Percentiles rank a stretch among this genome's conserved stretches.
Evolutionary conservation across 768 basidiomycete species (phyloP).

Genomic region (Tricholoma furcatifolium): DNA sequence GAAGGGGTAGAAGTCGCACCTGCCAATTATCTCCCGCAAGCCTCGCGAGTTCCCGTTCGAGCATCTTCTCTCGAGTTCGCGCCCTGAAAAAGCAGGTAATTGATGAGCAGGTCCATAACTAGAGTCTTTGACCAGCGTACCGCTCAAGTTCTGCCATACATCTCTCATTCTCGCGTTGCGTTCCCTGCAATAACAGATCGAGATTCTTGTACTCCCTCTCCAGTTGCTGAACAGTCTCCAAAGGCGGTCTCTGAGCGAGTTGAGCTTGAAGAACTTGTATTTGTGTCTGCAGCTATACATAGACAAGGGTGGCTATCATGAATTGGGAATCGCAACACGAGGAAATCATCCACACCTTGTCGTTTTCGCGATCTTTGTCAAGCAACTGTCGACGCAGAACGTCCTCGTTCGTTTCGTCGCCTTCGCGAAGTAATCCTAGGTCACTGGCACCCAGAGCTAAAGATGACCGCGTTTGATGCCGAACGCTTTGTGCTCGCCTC

Average conservation of each 20-base stretch:
- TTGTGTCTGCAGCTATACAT: slow-evolving; percentile 55
- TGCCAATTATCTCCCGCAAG: slow-evolving; percentile 84
- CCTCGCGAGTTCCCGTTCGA: slow-evolving; percentile 70
- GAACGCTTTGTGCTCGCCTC: slow-evolving; percentile 66
- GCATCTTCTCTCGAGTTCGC: slow-evolving; percentile 70
- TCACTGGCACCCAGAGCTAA: slow-evolving; percentile 53
- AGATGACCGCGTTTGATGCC: slow-evolving; percentile 54
- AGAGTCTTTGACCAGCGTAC: slow-evolving; percentile 32
- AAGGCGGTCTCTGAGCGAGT: slow-evolving; percentile 64
- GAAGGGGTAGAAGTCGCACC: slow-evolving; percentile 36
- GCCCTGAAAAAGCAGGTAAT: slow-evolving; percentile 33
- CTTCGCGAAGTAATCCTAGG: slow-evolving; percentile 57
- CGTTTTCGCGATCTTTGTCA: slow-evolving; percentile 69
- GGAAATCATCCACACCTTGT: slow-evolving; percentile 43
- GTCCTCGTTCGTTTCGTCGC: slow-evolving; percentile 59
- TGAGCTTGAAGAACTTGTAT: slow-evolving; percentile 64
- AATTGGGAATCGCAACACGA: background rate
- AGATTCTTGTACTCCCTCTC: slow-evolving; percentile 74
- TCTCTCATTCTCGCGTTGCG: slow-evolving; percentile 82
- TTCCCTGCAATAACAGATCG: slow-evolving; percentile 74
- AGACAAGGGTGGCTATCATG: background rate
- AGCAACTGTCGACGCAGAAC: slow-evolving; percentile 59
- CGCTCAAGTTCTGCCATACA: slow-evolving; percentile 81
- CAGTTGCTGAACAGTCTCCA: slow-evolving; percentile 63
- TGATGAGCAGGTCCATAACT: background rate